A percentile compares a stretch with the other conserved stretches of the same genome.
phyloP scores from a whole-genome alignment of 2,329 filamentous ascomycete species.

The Clonostachys rosea region DNA sequence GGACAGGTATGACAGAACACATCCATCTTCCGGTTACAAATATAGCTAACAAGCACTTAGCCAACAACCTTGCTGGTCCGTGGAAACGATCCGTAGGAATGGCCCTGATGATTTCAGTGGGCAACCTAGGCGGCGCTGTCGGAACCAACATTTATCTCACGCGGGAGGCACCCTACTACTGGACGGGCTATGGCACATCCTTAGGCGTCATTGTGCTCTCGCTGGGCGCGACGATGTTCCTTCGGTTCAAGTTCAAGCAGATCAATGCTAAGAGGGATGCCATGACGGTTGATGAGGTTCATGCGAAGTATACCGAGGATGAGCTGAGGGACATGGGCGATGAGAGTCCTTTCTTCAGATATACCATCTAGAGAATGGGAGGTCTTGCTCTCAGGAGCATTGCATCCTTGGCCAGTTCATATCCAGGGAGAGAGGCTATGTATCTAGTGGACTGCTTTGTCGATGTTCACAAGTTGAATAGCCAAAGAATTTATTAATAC shows the following conservation, averaged over 20 bases:
- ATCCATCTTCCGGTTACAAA: background rate
- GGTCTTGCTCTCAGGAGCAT: no score
- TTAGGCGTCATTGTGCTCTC: background rate
- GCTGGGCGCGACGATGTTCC: slow-evolving; percentile 1
- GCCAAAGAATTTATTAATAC: no score
- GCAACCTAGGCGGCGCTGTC: slow-evolving; percentile 2
- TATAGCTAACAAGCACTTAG: background rate
- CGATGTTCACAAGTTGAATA: no score
- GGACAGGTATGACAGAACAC: slow-evolving; percentile 2
- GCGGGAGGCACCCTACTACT: slow-evolving; percentile 4
- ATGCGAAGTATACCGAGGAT: slow-evolving; percentile 8
- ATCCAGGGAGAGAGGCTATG: no score
- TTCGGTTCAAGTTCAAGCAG: background rate
- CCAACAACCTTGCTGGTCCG: slow-evolving; percentile 7
- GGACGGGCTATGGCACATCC: slow-evolving; percentile 4
- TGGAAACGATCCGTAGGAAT: slow-evolving; percentile 7
- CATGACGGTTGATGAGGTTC: slow-evolving; percentile 9
- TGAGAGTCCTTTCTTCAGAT: slow-evolving; percentile 9
- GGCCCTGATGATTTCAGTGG: slow-evolving; percentile 7
- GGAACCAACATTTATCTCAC: slow-evolving; percentile 5
- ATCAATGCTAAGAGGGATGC: slow-evolving; percentile 11
- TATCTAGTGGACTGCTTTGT: no score
- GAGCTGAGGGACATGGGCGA: slow-evolving; percentile 10
- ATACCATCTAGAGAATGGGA: slow-evolving; percentile 1
- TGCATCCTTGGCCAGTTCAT: no score